Evolutionary conservation across 192 early-diverging fungal species (phyloP).

Genomic region (Gamsiella multidivaricata): DNA sequence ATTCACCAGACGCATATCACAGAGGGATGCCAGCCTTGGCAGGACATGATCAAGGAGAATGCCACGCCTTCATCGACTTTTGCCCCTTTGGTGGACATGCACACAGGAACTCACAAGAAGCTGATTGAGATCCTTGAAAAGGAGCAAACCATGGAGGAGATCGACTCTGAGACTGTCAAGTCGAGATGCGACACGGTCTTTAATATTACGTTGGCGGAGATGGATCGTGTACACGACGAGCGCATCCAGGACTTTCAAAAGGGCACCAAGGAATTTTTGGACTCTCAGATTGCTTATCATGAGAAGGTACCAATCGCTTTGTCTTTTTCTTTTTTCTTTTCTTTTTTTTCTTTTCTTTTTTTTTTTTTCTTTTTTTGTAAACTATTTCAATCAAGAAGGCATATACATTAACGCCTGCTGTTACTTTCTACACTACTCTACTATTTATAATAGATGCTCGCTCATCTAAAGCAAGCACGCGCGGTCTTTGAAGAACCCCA

Average conservation of each 20-base stretch:
- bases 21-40: slow-evolving; percentile 45
- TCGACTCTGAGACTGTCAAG: slow-evolving; percentile 55
- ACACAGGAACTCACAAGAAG: slow-evolving; percentile 54
- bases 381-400: neutral
- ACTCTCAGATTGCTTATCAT: slow-evolving; percentile 56
- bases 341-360: too few species aligned
- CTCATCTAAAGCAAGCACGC: slow-evolving; percentile 51
- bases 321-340: too few species aligned
- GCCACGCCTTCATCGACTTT: slow-evolving; percentile 38
- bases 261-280: slow-evolving; percentile 55
- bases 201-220: slow-evolving; percentile 57
- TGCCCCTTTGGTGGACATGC: slow-evolving; percentile 55
- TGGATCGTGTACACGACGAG: slow-evolving; percentile 58
- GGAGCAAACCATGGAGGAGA: slow-evolving; percentile 47
- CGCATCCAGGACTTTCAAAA: slow-evolving; percentile 55
- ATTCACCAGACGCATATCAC: slow-evolving; percentile 48
- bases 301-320: slow-evolving; percentile 57
- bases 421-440: too few species aligned
- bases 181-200: slow-evolving; percentile 60
- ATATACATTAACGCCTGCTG: too few species aligned
- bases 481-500: slow-evolving; percentile 50
- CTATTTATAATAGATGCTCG: slow-evolving; percentile 41
- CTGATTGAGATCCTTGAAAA: slow-evolving; percentile 53
- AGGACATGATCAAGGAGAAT: slow-evolving; percentile 54
- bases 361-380: too few species aligned